phyloP scores from a whole-genome alignment of 2,329 filamentous ascomycete genomes.

The Xylariaceae sp. region DNA sequence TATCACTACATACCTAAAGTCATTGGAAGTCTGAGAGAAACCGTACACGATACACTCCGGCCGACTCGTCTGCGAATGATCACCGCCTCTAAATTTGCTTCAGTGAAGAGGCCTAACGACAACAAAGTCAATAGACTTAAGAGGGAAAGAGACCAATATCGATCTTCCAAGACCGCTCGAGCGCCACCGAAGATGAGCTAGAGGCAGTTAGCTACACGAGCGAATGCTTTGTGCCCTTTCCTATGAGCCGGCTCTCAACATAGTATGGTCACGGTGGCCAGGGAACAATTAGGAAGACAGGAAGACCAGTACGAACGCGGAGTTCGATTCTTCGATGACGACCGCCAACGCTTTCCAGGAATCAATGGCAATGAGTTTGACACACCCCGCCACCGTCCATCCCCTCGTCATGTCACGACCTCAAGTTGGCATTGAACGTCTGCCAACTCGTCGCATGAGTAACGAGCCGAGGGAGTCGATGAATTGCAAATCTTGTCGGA shows the following conservation, averaged over 20 bases:
- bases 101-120: too few species aligned
- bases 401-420: constrained; percentile 63
- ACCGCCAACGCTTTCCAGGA: constrained; percentile 35
- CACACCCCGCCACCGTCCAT: constrained; percentile 41
- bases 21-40: too few species aligned
- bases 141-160: background rate
- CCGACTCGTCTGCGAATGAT: too few species aligned
- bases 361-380: constrained; percentile 38
- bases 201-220: constrained; percentile 3
- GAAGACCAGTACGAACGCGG: background rate
- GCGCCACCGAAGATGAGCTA: constrained; percentile 12
- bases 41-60: too few species aligned
- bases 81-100: too few species aligned
- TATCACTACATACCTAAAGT: too few species aligned
- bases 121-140: background rate
- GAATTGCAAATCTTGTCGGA: constrained; percentile 94
- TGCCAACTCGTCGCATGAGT: constrained; percentile 66
- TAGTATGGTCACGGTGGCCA: too few species aligned
- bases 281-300: background rate
- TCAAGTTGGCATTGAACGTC: constrained; percentile 75
- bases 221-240: constrained; percentile 1
- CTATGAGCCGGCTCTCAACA: constrained; percentile 6
- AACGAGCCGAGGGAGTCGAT: constrained; percentile 77
- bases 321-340: background rate
- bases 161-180: background rate